Evolutionary conservation across 2,329 filamentous ascomycete genomes (phyloP), one percentile per base, ranked within the genome.

Genomic region (Knufia fluminis): DNA sequence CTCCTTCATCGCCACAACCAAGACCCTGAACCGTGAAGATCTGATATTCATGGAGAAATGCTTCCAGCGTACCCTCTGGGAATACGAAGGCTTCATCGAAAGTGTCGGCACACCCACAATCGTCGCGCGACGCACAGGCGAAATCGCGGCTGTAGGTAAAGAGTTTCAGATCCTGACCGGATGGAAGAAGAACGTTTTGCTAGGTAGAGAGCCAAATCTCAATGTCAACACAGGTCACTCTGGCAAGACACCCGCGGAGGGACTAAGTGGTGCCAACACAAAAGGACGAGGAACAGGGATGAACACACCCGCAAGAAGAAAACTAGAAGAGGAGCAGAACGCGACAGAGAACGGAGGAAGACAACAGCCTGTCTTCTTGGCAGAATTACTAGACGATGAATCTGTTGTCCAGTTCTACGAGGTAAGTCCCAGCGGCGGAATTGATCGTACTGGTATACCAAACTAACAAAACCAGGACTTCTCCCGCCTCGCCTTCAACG

Each of bases 1-100:
- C 1, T 92, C 89, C 0, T 92, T 98, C 63, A 91, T 97, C 55
- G 83, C 89, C 9, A 94, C 88, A 54, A 94, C 87, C 17, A 86
- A 86, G 61, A 89, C 87, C n/a, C 72, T 97, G 53, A 90, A 88
- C 56, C 76, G 83, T 16, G 84, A 92, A 60, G 92, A 98, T 66
- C 73, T 97, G 23, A 82, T 98, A 19, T 96, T 97, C 66, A 95
- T 95, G 85, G 92, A 98, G 66, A 94, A 94, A 68, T 94, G 86
- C 61, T 88, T 97, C 63, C 92, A 98, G 67, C 80, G 92, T 32
- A 94, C 88, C 0, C 74, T 97, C 9, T 88, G 89, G 62, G 89
- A 95, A 64, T 94, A 94, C 61, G 88, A 97, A 63, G 88, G 94
- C 56, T 92, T 94, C 57, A 85, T 96, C 71, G 82, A 86, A 50